These are phyloP conservation scores for Corymbia citriodora DNA, from an alignment of 441 rosid species.

Conservation along the genomic window DNA sequence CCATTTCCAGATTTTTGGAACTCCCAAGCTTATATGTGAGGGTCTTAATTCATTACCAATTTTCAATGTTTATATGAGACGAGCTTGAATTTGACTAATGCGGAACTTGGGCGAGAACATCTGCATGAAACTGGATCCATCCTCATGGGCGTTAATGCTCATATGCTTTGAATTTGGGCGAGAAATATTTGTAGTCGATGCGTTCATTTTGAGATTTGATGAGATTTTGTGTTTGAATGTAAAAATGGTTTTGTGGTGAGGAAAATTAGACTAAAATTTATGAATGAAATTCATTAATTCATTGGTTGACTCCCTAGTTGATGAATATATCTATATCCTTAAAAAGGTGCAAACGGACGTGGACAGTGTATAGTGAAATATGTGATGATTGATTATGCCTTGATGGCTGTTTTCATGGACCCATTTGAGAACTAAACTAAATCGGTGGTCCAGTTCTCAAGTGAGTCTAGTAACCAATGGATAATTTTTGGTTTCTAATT, in stretches of 20 bases:
- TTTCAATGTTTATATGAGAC: background rate
- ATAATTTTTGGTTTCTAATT: fast-evolving
- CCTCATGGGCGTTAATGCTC: background rate
- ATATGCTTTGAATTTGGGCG: background rate
- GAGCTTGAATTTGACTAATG: background rate
- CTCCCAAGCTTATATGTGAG: background rate
- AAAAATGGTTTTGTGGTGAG: background rate
- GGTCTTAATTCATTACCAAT: no score
- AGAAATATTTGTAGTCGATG: background rate
- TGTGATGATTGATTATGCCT: background rate
- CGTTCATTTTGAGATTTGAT: background rate
- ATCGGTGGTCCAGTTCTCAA: fast-evolving
- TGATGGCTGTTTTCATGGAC: no score
- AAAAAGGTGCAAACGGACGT: background rate
- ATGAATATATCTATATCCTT: background rate
- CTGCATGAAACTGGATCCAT: background rate
- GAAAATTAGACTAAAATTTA: no score
- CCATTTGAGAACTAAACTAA: fast-evolving
- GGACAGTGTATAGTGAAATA: background rate
- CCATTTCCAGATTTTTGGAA: background rate
- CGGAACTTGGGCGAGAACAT: background rate
- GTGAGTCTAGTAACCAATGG: background rate
- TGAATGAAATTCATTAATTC: background rate
- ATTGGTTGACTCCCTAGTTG: background rate
- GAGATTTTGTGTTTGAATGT: background rate